phyloP scores from a whole-genome alignment of 805 yeast species.

The Starmera dryadoides region DNA sequence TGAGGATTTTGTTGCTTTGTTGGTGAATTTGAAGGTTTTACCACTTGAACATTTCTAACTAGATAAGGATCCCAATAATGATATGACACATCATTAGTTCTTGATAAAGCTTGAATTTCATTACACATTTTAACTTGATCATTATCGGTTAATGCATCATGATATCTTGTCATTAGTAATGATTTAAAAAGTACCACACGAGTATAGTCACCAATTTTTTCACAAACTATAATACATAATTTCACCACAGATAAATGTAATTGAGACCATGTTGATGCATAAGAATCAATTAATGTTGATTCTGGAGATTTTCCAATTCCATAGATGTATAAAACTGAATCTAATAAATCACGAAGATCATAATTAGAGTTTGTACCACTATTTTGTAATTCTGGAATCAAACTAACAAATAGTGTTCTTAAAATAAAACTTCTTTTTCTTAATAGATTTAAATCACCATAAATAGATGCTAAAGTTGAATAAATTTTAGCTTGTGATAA shows the following conservation, averaged over 20 bases:
- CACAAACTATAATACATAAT: constrained; percentile 45
- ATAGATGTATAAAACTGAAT: constrained; percentile 43
- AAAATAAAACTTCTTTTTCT: constrained; percentile 69
- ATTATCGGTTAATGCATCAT: constrained; percentile 42
- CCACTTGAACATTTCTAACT: constrained; percentile 41
- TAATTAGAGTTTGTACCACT: constrained; percentile 8
- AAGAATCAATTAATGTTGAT: constrained; percentile 15
- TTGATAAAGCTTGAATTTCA: constrained; percentile 24
- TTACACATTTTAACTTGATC: constrained; percentile 45
- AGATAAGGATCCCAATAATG: constrained; percentile 73
- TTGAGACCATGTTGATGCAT: constrained; percentile 42
- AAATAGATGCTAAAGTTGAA: constrained; percentile 58
- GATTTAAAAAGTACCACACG: constrained; percentile 42
- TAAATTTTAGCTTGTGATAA: constrained; percentile 56
- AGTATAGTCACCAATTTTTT: constrained; percentile 37
- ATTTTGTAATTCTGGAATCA: constrained; percentile 31
- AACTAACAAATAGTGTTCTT: constrained; percentile 51
- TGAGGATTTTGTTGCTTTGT: constrained; percentile 12
- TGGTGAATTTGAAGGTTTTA: constrained; percentile 19
- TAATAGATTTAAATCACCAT: constrained; percentile 47
- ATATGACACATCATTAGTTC: constrained; percentile 18
- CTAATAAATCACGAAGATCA: constrained; percentile 36
- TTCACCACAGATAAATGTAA: constrained; percentile 50
- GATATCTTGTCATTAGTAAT: constrained; percentile 47
- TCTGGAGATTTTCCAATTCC: constrained; percentile 40